phyloP scores from a whole-genome alignment of 1,284 basidiomycete genomes.

The Pseudozyma tsukubaensis region DNA sequence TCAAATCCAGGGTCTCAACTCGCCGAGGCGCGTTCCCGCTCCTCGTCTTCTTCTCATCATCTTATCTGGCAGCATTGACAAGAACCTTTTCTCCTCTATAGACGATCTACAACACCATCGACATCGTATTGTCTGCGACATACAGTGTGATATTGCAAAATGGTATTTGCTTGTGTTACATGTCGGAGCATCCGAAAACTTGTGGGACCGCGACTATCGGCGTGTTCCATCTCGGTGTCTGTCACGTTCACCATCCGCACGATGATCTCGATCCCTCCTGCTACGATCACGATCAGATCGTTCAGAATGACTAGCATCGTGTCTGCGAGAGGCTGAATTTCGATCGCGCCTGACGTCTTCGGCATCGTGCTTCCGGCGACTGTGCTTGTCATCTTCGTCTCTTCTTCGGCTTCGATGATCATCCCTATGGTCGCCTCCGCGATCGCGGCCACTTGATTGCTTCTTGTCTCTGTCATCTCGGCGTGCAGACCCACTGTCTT shows the following conservation, averaged over 20 bases:
- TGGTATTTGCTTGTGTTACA: too few relatives aligned
- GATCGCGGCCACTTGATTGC: slow-evolving; percentile 6
- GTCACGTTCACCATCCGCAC: slow-evolving; percentile 5
- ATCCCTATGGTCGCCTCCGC: slow-evolving; percentile 8
- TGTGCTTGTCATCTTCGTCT: slow-evolving; percentile 15
- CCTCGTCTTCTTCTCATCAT: neutral
- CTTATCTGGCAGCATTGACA: neutral
- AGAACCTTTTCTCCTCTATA: too few relatives aligned
- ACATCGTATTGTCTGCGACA: too few relatives aligned
- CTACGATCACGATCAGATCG: slow-evolving; percentile 12
- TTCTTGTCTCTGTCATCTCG: slow-evolving; percentile 10
- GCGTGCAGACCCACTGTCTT: neutral
- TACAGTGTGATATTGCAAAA: too few relatives aligned
- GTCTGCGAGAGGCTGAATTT: slow-evolving; percentile 17
- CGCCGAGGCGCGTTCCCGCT: neutral
- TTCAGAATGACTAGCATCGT: slow-evolving; percentile 18
- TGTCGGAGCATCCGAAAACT: neutral
- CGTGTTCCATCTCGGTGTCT: slow-evolving; percentile 15
- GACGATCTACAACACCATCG: too few relatives aligned
- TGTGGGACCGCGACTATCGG: neutral
- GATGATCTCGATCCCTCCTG: slow-evolving; percentile 1
- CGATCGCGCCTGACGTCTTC: slow-evolving; percentile 9
- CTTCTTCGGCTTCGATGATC: slow-evolving; percentile 6
- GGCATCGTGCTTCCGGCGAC: slow-evolving; percentile 11
- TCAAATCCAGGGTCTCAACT: slow-evolving; percentile 5